phyloP scores from a whole-genome alignment of 768 basidiomycete species.

The Suillus clintonianus region DNA sequence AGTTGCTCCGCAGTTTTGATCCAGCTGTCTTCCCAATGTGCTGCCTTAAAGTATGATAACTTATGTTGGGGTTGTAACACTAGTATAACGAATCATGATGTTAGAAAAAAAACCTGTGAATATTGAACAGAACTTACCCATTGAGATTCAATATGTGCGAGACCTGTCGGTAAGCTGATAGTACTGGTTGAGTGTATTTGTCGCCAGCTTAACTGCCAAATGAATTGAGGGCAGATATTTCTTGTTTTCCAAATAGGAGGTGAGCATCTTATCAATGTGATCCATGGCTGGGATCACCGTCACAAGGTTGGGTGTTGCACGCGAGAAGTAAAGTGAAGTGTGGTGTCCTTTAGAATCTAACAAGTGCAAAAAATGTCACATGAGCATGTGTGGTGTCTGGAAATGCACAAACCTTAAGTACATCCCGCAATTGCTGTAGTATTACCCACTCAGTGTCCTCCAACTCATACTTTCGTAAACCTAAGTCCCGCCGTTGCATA shows the following conservation, averaged over 20 bases:
- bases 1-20: too few relatives aligned
- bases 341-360: slow-evolving; percentile 25
- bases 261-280: too few relatives aligned
- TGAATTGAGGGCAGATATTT: too few relatives aligned
- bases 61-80: too few relatives aligned
- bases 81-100: too few relatives aligned
- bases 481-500: slow-evolving; percentile 10
- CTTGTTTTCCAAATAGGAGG: too few relatives aligned
- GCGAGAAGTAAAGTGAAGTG: slow-evolving; percentile 23
- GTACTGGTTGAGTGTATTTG: slow-evolving; percentile 22
- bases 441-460: slow-evolving; percentile 22
- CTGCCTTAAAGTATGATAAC: too few relatives aligned
- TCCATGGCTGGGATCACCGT: too few relatives aligned
- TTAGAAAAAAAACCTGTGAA: too few relatives aligned
- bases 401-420: slow-evolving; percentile 13
- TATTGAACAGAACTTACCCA: slow-evolving; percentile 27
- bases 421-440: slow-evolving; percentile 18
- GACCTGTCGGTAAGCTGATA: slow-evolving; percentile 24
- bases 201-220: slow-evolving; percentile 12
- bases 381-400: not conserved
- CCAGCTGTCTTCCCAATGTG: too few relatives aligned
- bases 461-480: slow-evolving; percentile 13
- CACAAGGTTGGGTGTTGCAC: too few relatives aligned
- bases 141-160: slow-evolving; percentile 25
- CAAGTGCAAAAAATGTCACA: not conserved